Conservation (phyloP, 257 asterid species). For the Mentha longifolia region DNA sequence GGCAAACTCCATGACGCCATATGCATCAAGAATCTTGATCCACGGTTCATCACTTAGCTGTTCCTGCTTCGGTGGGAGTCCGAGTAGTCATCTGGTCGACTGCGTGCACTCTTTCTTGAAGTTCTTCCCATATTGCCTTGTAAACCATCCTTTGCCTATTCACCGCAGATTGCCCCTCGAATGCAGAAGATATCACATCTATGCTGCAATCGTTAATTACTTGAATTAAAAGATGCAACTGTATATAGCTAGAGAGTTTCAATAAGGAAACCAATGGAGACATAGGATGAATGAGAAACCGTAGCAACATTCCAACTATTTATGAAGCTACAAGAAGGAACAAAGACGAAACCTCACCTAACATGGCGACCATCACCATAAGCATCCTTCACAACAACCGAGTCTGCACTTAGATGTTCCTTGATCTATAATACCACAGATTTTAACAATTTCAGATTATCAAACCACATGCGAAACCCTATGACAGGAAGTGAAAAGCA, state of each 20-base stretch:
- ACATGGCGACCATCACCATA: slow-evolving; percentile 99
- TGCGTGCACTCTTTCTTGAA: slow-evolving; percentile 88
- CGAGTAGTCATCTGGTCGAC: slow-evolving; percentile 94
- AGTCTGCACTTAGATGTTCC: slow-evolving; percentile 81
- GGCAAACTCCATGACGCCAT: slow-evolving; percentile 3
- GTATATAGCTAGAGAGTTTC: neutral
- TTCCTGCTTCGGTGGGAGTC: slow-evolving; percentile 79
- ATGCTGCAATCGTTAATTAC: slow-evolving; percentile 54
- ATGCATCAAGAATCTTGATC: neutral
- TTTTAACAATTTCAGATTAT: slow-evolving; percentile 26
- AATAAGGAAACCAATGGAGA: neutral
- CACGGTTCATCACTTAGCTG: slow-evolving; percentile 38
- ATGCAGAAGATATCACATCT: slow-evolving; percentile 73
- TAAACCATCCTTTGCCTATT: slow-evolving; percentile 98
- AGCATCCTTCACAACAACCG: slow-evolving; percentile 80
- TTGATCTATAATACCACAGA: slow-evolving; percentile 61
- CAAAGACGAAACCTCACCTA: slow-evolving; percentile 53
- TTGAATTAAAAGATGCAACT: neutral
- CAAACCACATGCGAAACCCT: slow-evolving; percentile 11
- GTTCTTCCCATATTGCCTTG: slow-evolving; percentile 99
- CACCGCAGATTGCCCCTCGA: slow-evolving; percentile 93
- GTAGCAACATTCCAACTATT: neutral
- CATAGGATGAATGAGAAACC: too few species aligned
- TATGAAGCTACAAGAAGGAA: slow-evolving; percentile 6
- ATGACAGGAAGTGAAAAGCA: neutral